Percentiles rank a stretch among this genome's conserved stretches.
phyloP scores from a whole-genome alignment of 495 filamentous ascomycete genomes.

The Chaetomium tenue region DNA sequence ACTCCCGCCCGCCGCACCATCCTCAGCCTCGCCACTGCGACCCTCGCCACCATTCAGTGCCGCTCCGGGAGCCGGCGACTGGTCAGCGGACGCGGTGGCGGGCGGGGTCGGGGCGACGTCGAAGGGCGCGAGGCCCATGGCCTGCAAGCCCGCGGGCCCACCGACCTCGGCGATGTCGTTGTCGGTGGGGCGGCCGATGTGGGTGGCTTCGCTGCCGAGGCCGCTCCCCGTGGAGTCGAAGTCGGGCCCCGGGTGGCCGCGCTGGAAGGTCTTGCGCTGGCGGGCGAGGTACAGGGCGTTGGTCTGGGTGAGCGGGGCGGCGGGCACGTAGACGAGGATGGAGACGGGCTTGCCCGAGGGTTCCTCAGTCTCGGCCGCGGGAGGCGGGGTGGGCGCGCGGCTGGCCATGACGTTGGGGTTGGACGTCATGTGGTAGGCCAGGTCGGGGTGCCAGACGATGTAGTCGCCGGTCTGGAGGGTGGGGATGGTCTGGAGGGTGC shows the following conservation, averaged over 20 bases:
- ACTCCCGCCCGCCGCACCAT: neutral
- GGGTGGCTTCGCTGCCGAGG: slow-evolving; percentile 47
- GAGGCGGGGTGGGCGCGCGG: slow-evolving; percentile 39
- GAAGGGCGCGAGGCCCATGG: slow-evolving; percentile 51
- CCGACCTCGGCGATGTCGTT: slow-evolving; percentile 49
- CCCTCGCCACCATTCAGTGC: slow-evolving; percentile 26
- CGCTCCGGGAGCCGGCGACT: neutral
- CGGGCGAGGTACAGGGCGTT: slow-evolving; percentile 74
- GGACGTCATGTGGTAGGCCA: slow-evolving; percentile 48
- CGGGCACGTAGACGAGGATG: slow-evolving; percentile 72
- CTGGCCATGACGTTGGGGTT: slow-evolving; percentile 41
- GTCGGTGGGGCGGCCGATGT: slow-evolving; percentile 44
- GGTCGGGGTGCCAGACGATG: slow-evolving; percentile 89
- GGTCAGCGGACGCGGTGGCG: neutral
- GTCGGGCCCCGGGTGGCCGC: slow-evolving; percentile 67
- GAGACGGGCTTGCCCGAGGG: slow-evolving; percentile 28
- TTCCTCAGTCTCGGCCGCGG: slow-evolving; percentile 8
- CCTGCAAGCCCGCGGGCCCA: slow-evolving; percentile 46
- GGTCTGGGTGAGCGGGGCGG: slow-evolving; percentile 73
- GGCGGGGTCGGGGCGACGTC: slow-evolving; percentile 38
- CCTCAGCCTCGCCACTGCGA: slow-evolving; percentile 27
- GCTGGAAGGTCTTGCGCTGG: slow-evolving; percentile 69
- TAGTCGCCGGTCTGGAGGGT: slow-evolving; percentile 79
- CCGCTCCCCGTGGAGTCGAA: slow-evolving; percentile 58
- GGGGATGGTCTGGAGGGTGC: slow-evolving; percentile 76